Base-by-base conservation (phyloP, 2,329 filamentous ascomycete species). In the Elsinoe fawcettii region DNA sequence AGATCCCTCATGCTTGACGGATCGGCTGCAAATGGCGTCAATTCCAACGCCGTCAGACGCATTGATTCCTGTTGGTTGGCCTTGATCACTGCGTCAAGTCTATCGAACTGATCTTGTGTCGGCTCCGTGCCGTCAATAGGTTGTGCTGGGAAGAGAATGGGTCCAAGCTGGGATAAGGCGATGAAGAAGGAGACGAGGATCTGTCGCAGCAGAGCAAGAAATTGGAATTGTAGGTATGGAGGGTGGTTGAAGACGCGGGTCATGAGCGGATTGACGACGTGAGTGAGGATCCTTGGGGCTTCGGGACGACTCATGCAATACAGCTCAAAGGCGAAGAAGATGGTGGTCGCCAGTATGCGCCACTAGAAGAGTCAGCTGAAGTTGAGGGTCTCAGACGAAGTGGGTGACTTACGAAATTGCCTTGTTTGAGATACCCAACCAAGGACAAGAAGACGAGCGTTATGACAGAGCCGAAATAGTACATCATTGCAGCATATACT, bases 151-250 rank as follows among this genome's bases (percentile, higher is more conserved):
- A 27, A 71, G 11, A 88, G 71, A 3, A 90, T 73, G 2, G 89
- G 88, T 0, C 86, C 86, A 53, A 95, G 80, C 71, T 95, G 90
- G 5, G 85, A 85, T 58, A 95, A 81, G 53, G 88, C 91, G 62
- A 95, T 89, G 71, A 89, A 91, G 23, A 89, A 72, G 1, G 90
- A 91, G 54, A 97, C 75, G 14, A 84, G 83, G 20, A 89, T 74
- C 68, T 88, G 88, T 60, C 91, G 84, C 5, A 86, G 82, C 5
- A 97, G 80, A 12, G 79, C 74, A 58, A 96, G 80, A 63, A 87
- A 76, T 73, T 99, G 91, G 68, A 93, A 99, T 2, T 91, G 92
- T 3, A 97, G 79, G 63, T 87, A 88, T 2, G 86, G 80, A 2
- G 80, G 75, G 57, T 83, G 79, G 0, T 71, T 20, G 5, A 68